Evolutionary conservation across 257 asterid species (phyloP).

Genomic region (Solanum bulbocastanum): DNA sequence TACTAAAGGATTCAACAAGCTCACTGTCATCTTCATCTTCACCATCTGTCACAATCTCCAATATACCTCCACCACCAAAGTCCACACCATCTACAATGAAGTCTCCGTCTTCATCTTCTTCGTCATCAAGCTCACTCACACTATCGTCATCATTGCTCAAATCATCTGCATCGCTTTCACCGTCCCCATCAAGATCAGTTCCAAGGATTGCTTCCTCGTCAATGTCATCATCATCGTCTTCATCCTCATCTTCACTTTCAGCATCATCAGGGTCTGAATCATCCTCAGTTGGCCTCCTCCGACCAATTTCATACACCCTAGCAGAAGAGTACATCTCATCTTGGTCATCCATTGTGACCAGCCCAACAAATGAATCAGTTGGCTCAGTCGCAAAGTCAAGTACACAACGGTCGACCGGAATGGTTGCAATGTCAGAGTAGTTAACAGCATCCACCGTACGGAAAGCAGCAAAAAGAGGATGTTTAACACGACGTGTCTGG

Average conservation of each 20-base stretch:
- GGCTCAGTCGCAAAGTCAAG: conserved; percentile 91
- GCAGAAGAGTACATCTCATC: conserved; percentile 95
- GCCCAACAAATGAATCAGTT: conserved; percentile 89
- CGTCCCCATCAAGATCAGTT: conserved; percentile 51
- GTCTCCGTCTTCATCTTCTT: conserved; percentile 76
- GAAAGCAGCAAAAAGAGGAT: conserved; percentile 88
- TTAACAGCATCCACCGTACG: conserved; percentile 93
- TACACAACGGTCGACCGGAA: conserved; percentile 88
- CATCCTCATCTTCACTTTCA: conserved; percentile 78
- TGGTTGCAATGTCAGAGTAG: conserved; percentile 86
- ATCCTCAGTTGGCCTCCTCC: conserved; percentile 85
- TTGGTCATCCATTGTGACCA: conserved; percentile 88
- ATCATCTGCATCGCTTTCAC: conserved; percentile 69
- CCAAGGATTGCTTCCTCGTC: conserved; percentile 60
- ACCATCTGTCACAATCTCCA: conserved; percentile 61
- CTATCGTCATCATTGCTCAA: conserved; percentile 59
- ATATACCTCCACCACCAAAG: conserved; percentile 36
- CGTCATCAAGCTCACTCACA: conserved; percentile 57
- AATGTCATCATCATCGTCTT: conserved; percentile 43
- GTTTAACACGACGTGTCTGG: conserved; percentile 76
- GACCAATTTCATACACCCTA: conserved; percentile 84
- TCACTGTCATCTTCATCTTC: conserved; percentile 71
- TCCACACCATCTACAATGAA: conserved; percentile 55
- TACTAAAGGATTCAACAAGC: conserved; percentile 48
- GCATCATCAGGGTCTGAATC: conserved; percentile 99